phyloP scores from a whole-genome alignment of 805 yeast species.

The Candida piceae region DNA sequence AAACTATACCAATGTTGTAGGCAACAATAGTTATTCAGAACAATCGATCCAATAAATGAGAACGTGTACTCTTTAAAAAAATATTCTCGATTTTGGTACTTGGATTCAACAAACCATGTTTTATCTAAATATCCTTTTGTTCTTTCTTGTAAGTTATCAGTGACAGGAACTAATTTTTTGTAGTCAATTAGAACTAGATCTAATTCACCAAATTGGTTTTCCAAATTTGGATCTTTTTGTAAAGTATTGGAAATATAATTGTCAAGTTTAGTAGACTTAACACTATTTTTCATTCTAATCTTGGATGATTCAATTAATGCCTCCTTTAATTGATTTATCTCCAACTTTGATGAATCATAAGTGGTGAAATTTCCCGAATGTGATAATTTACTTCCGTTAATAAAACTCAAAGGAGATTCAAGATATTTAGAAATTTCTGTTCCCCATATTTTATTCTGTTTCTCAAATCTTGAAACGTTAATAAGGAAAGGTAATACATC shows the following conservation, averaged over 20 bases:
- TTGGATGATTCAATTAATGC: conserved; percentile 27
- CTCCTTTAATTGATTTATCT: conserved; percentile 36
- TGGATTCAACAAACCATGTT: conserved; percentile 47
- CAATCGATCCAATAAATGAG: conserved; percentile 40
- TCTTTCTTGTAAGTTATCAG: conserved; percentile 29
- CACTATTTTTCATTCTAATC: conserved; percentile 15
- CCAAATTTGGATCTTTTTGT: neutral
- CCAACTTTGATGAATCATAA: conserved; percentile 46
- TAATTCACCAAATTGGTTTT: conserved; percentile 30
- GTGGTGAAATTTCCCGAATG: conserved; percentile 34
- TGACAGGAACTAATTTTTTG: conserved; percentile 32
- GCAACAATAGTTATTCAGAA: conserved; percentile 60
- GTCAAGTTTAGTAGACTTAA: conserved; percentile 14
- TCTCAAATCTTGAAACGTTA: conserved; percentile 2
- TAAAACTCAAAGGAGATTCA: neutral
- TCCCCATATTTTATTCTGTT: neutral
- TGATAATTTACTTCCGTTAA: neutral
- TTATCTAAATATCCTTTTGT: conserved; percentile 56
- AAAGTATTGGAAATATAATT: conserved; percentile 16
- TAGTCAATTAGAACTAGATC: conserved; percentile 39
- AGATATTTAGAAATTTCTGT: neutral
- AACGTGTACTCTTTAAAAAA: conserved; percentile 53
- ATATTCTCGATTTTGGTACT: conserved; percentile 26
- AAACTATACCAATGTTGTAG: conserved; percentile 60
- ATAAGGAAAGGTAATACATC: conserved; percentile 1